Conservation (phyloP, 164 flowering plant species). For the Kalanchoe fedtschenkoi region DNA sequence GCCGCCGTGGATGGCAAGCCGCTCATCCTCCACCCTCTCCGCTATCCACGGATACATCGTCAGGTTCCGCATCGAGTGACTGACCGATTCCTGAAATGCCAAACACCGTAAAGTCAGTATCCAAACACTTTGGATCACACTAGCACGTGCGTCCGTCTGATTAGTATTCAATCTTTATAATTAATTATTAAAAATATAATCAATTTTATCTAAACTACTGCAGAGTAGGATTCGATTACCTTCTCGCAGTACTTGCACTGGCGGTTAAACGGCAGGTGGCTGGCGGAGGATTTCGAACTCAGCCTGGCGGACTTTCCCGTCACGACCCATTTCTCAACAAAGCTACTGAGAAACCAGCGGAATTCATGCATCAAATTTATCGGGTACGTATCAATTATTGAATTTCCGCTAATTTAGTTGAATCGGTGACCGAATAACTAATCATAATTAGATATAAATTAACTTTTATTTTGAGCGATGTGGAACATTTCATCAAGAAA, state of each 20-base stretch:
- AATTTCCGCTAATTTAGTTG: too few species aligned
- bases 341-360: not conserved
- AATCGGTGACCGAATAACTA: too few species aligned
- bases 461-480: too few species aligned
- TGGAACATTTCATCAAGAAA: too few species aligned
- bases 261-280: constrained; percentile 54
- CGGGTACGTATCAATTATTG: too few species aligned
- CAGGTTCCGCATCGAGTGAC: constrained; percentile 36
- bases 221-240: constrained; percentile 39
- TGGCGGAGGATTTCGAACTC: constrained; percentile 36
- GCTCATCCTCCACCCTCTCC: constrained; percentile 30
- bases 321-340: not conserved
- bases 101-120: not conserved
- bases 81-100: constrained; percentile 52
- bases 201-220: too few species aligned
- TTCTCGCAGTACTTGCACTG: constrained; percentile 89
- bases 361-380: too few species aligned
- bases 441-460: too few species aligned
- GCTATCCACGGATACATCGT: constrained; percentile 59
- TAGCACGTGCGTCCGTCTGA: too few species aligned
- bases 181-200: too few species aligned
- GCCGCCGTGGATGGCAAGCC: constrained; percentile 20
- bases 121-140: too few species aligned
- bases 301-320: constrained; percentile 28
- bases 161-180: too few species aligned